A percentile compares a stretch with the other conserved stretches of the same genome.
Conservation (phyloP, 305 asterid species). For the Ajuga reptans region DNA sequence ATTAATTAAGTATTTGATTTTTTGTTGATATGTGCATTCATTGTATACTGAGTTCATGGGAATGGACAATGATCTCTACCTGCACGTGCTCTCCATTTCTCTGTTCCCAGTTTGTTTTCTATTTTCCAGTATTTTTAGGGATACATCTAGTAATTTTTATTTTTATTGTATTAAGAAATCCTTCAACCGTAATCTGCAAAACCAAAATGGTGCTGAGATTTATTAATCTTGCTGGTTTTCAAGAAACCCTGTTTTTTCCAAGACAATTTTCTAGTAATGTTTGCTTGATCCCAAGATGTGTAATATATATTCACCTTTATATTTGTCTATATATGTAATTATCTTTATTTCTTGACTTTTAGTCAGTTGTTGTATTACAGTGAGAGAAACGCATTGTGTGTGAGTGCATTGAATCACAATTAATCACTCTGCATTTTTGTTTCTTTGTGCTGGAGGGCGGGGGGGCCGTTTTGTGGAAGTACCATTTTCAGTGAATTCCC, state of each 20-base stretch:
- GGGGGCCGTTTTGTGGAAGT: slow-evolving; percentile 18
- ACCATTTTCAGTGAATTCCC: slow-evolving; percentile 40
- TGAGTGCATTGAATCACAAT: slow-evolving; percentile 27
- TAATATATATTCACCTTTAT: background rate
- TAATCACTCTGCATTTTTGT: slow-evolving; percentile 21
- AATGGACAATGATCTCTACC: slow-evolving; percentile 49
- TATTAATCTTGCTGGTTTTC: slow-evolving; percentile 19
- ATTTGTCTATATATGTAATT: background rate
- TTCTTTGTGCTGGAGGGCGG: slow-evolving; percentile 11
- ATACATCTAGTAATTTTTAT: background rate
- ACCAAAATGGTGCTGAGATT: background rate
- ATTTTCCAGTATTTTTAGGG: background rate
- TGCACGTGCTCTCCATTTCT: slow-evolving; percentile 58
- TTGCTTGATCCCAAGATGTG: slow-evolving; percentile 19
- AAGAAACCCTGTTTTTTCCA: background rate
- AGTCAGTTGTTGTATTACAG: background rate
- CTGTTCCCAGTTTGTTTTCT: slow-evolving; percentile 16
- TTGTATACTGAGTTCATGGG: slow-evolving; percentile 38
- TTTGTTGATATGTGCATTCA: slow-evolving; percentile 25
- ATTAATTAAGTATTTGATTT: slow-evolving; percentile 19
- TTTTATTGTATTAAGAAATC: background rate
- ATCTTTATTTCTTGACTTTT: background rate
- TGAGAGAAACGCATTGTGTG: slow-evolving; percentile 14
- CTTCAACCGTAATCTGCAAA: background rate
- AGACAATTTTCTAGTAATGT: slow-evolving; percentile 10